phyloP scores from a whole-genome alignment of 2,329 filamentous ascomycete genomes.

The Fusarium pseudoanthophilum region DNA sequence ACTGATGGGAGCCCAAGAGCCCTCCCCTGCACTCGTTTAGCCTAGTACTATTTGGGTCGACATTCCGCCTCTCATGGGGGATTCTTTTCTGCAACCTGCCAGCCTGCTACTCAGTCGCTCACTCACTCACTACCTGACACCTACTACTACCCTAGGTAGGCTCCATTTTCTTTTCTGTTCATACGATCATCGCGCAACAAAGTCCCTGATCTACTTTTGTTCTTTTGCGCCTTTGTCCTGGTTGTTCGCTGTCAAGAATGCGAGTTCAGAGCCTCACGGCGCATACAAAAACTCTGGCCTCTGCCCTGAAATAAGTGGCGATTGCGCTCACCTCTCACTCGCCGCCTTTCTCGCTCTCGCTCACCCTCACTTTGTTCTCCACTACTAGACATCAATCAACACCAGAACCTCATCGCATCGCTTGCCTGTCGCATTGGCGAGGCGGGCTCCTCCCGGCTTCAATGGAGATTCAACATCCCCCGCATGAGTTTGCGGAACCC shows the following conservation, averaged over 20 bases:
- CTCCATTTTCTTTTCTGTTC: slow-evolving; percentile 22
- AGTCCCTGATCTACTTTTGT: slow-evolving; percentile 1
- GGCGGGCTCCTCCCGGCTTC: slow-evolving; percentile 25
- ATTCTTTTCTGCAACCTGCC: slow-evolving; percentile 21
- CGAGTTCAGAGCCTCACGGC: slow-evolving; percentile 9
- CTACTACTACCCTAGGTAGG: background rate
- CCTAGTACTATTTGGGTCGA: slow-evolving; percentile 21
- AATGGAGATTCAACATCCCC: slow-evolving; percentile 39
- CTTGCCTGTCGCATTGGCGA: slow-evolving; percentile 32
- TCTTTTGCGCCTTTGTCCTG: background rate
- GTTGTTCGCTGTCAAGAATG: slow-evolving; percentile 12
- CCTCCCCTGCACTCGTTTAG: background rate
- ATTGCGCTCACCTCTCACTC: slow-evolving; percentile 33
- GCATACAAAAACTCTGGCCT: slow-evolving; percentile 22
- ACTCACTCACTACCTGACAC: background rate
- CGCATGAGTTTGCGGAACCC: slow-evolving; percentile 19
- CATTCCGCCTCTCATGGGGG: slow-evolving; percentile 20
- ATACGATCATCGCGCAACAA: slow-evolving; percentile 8
- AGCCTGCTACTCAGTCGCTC: slow-evolving; percentile 1
- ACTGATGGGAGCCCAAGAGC: background rate
- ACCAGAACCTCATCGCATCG: slow-evolving; percentile 11
- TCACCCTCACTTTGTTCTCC: slow-evolving; percentile 2
- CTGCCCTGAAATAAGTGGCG: slow-evolving; percentile 33
- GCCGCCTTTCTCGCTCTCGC: slow-evolving; percentile 8
- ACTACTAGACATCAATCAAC: slow-evolving; percentile 14